A percentile compares a stretch with the other conserved stretches of the same genome.
These are phyloP conservation scores for Tolypocladium ovalisporum DNA, from an alignment of 2,329 filamentous ascomycete species.

Conservation along the genomic window DNA sequence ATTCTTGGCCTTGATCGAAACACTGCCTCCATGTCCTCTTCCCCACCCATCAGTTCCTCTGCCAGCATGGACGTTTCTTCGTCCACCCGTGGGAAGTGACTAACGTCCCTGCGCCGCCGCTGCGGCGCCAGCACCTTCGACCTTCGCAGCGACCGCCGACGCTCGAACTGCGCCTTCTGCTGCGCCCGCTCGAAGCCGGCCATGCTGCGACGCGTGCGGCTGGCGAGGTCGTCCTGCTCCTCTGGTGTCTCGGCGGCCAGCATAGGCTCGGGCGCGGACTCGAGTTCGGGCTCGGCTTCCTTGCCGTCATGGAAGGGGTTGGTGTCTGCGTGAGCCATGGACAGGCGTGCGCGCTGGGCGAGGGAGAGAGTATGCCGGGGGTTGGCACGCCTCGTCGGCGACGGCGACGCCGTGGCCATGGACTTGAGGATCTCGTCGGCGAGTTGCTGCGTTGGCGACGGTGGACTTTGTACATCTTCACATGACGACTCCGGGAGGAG, in stretches of 20 bases:
- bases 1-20: conserved; percentile 80
- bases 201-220: conserved; percentile 52
- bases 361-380: conserved; percentile 50
- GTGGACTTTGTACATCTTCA: background rate
- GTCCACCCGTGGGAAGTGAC: conserved; percentile 35
- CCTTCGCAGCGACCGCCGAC: conserved; percentile 38
- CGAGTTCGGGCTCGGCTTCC: conserved; percentile 13
- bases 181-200: conserved; percentile 48
- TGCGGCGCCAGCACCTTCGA: conserved; percentile 23
- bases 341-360: conserved; percentile 69
- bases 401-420: conserved; percentile 44
- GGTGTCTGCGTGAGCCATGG: conserved; percentile 58
- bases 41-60: conserved; percentile 53
- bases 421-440: conserved; percentile 47
- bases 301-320: conserved; percentile 19
- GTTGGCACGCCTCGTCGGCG: conserved; percentile 38
- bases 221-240: conserved; percentile 39
- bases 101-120: conserved; percentile 27
- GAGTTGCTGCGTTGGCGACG: conserved; percentile 36
- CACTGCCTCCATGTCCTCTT: conserved; percentile 70
- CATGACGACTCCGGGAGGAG: background rate
- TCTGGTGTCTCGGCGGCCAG: conserved; percentile 3
- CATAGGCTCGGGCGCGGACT: background rate
- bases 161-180: conserved; percentile 49
- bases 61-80: conserved; percentile 42